Base-by-base conservation (phyloP, 192 early-diverging fungal species). In the Lunasporangiospora selenospora region DNA sequence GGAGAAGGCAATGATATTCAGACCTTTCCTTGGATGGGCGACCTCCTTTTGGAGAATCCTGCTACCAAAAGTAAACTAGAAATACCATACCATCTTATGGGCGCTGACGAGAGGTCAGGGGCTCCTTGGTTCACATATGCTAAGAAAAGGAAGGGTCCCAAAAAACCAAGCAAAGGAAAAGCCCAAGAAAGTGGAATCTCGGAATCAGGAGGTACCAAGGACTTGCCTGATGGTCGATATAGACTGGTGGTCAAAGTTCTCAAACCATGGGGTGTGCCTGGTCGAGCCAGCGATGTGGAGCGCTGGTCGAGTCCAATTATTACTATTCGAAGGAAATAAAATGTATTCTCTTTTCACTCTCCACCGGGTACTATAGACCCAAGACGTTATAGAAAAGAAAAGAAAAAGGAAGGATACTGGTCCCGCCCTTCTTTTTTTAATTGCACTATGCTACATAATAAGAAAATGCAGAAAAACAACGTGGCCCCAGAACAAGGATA, bases 261-360 rank as follows among this genome's bases (percentile, higher is more conserved):
- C 11, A 76, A 65, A 32, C 63, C 63, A 4, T 76, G 57, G 58
- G 73, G 63, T 4, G 63, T 66, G 21, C 56, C 39, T 18, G 64
- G 58, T 23, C 57, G 52, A 12, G 58, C 63, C 2, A 65, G 23
- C 26, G 58, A 76, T 65, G 58, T 65, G 12, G 73, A 76, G 41
- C 57, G 57, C 3, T 76, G 62, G 56, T 60, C 62, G 11, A 61
- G 62, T 47, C 63, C 73, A 3, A 33, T 60, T 15, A 66, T 76
- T 23, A 40, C 51, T 21, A 66, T 76, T 36, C 55, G 73, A 13
- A 33, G 29, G 13, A 59, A 58, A 34, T 45, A n/a, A 47, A 47
- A 47, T 27, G 4, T 27, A 47, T 47, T 6, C 29, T 4, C 26
- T 4, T 47, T 12, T 19, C 45, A 47, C 29, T 47, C 24, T 10